phyloP scores from a whole-genome alignment of 192 early-diverging fungal genomes.

The Haplosporangium gracile region DNA sequence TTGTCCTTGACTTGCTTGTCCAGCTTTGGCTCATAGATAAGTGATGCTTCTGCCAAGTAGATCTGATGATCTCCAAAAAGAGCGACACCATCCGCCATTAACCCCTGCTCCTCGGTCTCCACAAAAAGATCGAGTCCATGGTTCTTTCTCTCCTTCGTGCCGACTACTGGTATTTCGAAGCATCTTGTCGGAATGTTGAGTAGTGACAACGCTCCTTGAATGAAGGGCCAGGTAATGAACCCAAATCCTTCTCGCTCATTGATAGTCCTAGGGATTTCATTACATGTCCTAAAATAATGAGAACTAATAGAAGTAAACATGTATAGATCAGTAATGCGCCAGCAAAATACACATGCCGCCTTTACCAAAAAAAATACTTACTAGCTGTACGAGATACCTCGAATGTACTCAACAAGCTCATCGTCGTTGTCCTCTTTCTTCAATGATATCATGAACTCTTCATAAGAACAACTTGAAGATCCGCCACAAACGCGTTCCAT shows the following conservation, averaged over 20 bases:
- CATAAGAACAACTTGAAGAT: background rate
- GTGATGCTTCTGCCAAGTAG: constrained; percentile 16
- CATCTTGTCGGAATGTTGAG: constrained; percentile 1
- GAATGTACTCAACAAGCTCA: constrained; percentile 19
- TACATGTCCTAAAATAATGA: background rate
- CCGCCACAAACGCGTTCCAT: background rate
- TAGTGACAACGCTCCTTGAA: constrained; percentile 11
- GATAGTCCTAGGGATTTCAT: constrained; percentile 1
- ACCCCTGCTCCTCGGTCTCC: constrained; percentile 10
- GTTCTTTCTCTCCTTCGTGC: constrained; percentile 19
- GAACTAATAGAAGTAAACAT: constrained; percentile 3
- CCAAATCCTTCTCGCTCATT: constrained; percentile 10
- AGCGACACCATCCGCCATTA: constrained; percentile 14
- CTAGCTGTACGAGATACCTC: constrained; percentile 5
- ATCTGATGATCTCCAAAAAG: constrained; percentile 17
- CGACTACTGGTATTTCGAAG: constrained; percentile 1
- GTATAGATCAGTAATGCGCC: too few relatives aligned
- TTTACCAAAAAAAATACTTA: constrained; percentile 3
- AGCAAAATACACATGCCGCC: background rate
- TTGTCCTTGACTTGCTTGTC: constrained; percentile 14
- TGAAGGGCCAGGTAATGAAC: constrained; percentile 8
- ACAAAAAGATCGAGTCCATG: constrained; percentile 12
- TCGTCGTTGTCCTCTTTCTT: constrained; percentile 5
- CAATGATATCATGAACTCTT: background rate
- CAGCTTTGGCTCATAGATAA: constrained; percentile 17